Evolutionary conservation across 306 rosid species (phyloP).

Genomic region (Nissolia schottii): DNA sequence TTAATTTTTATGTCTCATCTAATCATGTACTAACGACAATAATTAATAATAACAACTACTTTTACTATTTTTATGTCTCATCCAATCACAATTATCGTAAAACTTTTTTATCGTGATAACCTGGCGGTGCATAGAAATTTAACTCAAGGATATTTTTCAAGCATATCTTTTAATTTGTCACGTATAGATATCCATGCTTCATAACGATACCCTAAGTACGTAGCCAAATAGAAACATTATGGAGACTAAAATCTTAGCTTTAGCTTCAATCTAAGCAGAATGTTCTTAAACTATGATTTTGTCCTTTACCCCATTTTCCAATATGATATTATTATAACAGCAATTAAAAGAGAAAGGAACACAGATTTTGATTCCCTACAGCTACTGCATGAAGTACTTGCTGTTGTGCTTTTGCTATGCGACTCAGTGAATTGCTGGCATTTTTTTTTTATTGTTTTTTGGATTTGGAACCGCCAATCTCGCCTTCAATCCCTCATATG

Average conservation of each 20-base stretch:
- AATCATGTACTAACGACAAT: too few species aligned
- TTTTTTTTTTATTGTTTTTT: slow-evolving; percentile 15
- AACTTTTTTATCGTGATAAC: too few species aligned
- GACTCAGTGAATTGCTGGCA: slow-evolving; percentile 16
- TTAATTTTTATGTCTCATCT: too few species aligned
- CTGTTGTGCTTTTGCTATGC: slow-evolving; percentile 21
- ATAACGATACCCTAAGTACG: neutral
- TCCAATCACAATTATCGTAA: too few species aligned
- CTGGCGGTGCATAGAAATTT: too few species aligned
- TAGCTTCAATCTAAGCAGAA: slow-evolving; percentile 11
- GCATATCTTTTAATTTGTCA: slow-evolving; percentile 1
- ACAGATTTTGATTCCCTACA: slow-evolving; percentile 25
- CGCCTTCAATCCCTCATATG: slow-evolving; percentile 59
- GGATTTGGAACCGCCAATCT: slow-evolving; percentile 54
- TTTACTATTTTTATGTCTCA: too few species aligned
- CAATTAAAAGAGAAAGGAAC: neutral
- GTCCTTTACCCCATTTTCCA: slow-evolving; percentile 28
- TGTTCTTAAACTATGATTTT: slow-evolving; percentile 13
- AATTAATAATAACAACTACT: too few species aligned
- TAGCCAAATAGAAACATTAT: slow-evolving; percentile 9
- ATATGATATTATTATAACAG: slow-evolving; percentile 23
- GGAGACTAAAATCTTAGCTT: neutral
- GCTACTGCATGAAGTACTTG: slow-evolving; percentile 10
- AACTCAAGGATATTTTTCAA: too few species aligned
- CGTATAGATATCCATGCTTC: neutral